A percentile compares a stretch with the other conserved stretches of the same genome.
Conservation (phyloP, 352 stramenopile species). For the Phytophthora cactorum region DNA sequence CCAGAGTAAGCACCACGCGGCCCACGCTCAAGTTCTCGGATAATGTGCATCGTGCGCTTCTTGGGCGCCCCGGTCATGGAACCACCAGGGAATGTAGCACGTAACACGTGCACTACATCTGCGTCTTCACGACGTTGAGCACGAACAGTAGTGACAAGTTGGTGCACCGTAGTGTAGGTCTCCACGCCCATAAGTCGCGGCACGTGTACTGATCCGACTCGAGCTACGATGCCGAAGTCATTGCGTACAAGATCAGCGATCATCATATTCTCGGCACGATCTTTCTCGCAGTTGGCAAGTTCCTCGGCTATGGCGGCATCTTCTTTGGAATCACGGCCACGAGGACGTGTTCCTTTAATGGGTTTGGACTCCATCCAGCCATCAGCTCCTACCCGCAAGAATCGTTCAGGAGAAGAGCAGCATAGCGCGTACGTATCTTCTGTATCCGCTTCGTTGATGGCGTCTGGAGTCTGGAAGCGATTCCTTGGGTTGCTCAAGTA, state of each 20-base stretch:
- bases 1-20: conserved; percentile 96
- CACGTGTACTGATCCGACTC: conserved; percentile 93
- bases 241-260: conserved; percentile 97
- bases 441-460: neutral
- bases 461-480: conserved; percentile 29
- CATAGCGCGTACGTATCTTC: conserved; percentile 90
- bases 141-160: conserved; percentile 97
- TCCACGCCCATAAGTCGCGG: conserved; percentile 95
- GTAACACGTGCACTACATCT: conserved; percentile 91
- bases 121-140: conserved; percentile 59
- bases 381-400: conserved; percentile 78
- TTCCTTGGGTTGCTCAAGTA: conserved; percentile 74
- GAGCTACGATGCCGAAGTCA: conserved; percentile 94
- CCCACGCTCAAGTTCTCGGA: conserved; percentile 91
- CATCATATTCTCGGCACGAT: conserved; percentile 98
- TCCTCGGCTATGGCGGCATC: conserved; percentile 73
- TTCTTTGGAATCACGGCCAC: conserved; percentile 48
- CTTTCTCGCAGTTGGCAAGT: conserved; percentile 91
- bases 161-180: conserved; percentile 97
- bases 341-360: conserved; percentile 95
- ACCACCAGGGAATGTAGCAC: conserved; percentile 95
- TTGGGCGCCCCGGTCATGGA: conserved; percentile 99
- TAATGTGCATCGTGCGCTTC: conserved; percentile 96
- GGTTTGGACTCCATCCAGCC: conserved; percentile 96
- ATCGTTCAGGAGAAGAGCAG: conserved; percentile 96